These are phyloP conservation scores for Paulownia fortunei DNA, from an alignment of 257 asterid genomes.

Conservation along the genomic window DNA sequence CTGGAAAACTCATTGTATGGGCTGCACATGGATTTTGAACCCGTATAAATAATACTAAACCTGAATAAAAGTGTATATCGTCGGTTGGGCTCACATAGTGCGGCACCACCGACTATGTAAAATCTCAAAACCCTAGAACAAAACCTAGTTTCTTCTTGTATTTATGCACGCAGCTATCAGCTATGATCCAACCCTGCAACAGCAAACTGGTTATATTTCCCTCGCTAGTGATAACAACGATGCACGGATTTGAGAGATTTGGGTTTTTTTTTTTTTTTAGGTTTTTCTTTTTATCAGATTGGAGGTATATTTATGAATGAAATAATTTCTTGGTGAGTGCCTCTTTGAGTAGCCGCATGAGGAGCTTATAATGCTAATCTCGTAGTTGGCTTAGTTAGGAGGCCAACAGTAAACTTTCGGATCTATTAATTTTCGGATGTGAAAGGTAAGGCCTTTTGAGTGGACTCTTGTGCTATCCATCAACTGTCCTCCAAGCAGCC, in stretches of 20 bases:
- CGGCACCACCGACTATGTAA: not conserved
- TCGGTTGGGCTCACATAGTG: not conserved
- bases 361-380: slow-evolving; percentile 27
- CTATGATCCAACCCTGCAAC: not conserved
- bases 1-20: no score
- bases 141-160: no score
- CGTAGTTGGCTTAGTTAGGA: slow-evolving; percentile 50
- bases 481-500: slow-evolving; percentile 35
- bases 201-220: not conserved
- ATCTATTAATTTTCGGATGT: not conserved
- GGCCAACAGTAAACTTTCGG: slow-evolving; percentile 34
- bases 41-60: not conserved
- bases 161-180: not conserved
- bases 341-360: slow-evolving; percentile 51
- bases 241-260: no score
- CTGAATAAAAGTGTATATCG: not conserved
- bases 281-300: no score
- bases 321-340: slow-evolving; percentile 14
- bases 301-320: no score
- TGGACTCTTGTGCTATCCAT: slow-evolving; percentile 8
- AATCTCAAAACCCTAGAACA: not conserved
- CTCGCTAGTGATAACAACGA: no score
- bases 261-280: not conserved
- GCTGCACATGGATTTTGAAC: no score
- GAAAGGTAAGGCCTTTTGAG: no score